Percentiles rank a stretch among this genome's conserved stretches.
phyloP scores from a whole-genome alignment of 495 filamentous ascomycete genomes.

The Xylaria bambusicola region DNA sequence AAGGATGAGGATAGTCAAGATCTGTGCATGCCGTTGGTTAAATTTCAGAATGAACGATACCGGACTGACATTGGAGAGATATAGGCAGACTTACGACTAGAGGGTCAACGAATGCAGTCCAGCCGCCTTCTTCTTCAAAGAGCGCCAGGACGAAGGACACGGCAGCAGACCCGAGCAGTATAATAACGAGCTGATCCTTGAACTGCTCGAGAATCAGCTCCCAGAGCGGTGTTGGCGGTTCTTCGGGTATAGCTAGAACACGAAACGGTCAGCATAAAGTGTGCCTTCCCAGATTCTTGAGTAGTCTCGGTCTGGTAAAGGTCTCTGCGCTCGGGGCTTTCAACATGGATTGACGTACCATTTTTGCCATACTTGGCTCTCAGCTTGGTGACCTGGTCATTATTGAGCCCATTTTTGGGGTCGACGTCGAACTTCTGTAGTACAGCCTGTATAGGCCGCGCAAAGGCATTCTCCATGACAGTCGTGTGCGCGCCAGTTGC shows the following conservation, averaged over 20 bases:
- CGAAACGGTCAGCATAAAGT: slow-evolving; percentile 23
- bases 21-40: slow-evolving; percentile 50
- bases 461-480: slow-evolving; percentile 79
- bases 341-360: slow-evolving; percentile 57
- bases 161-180: slow-evolving; percentile 89
- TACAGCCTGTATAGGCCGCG: slow-evolving; percentile 65
- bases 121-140: slow-evolving; percentile 88
- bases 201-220: slow-evolving; percentile 97
- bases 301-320: no score
- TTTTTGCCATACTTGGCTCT: slow-evolving; percentile 78
- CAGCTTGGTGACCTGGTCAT: slow-evolving; percentile 63
- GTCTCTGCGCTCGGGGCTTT: slow-evolving; percentile 3
- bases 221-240: slow-evolving; percentile 97
- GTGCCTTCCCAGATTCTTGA: no score
- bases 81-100: slow-evolving; percentile 67
- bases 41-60: background rate
- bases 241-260: slow-evolving; percentile 81
- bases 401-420: slow-evolving; percentile 66
- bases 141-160: slow-evolving; percentile 93
- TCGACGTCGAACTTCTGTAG: slow-evolving; percentile 72
- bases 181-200: slow-evolving; percentile 97
- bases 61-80: background rate
- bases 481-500: background rate
- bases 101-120: slow-evolving; percentile 99
- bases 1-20: slow-evolving; percentile 93